Conservation (phyloP, 805 yeast species). For the Barnettozyma californica region DNA sequence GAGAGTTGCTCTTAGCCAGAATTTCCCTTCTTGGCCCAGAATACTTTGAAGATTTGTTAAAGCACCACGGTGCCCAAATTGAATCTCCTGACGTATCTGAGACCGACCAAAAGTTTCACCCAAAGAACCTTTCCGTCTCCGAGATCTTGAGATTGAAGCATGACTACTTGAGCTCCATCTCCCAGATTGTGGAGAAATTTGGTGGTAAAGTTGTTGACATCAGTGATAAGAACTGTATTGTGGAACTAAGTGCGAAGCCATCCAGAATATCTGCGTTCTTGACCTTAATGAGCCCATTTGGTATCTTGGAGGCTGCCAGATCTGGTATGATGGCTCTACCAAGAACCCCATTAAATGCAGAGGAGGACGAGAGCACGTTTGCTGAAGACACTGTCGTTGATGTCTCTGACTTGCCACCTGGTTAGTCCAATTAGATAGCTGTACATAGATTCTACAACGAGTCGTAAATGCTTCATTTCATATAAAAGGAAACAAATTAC, state of each 20-base stretch:
- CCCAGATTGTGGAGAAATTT: slow-evolving; percentile 74
- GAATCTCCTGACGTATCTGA: slow-evolving; percentile 13
- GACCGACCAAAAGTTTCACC: slow-evolving; percentile 55
- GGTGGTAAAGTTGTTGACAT: slow-evolving; percentile 93
- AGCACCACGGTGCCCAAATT: slow-evolving; percentile 53
- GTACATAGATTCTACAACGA: not conserved
- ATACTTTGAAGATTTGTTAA: slow-evolving; percentile 89
- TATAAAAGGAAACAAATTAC: too few species aligned
- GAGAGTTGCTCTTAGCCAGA: slow-evolving; percentile 89
- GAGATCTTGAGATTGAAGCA: slow-evolving; percentile 94
- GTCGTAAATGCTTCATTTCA: not conserved
- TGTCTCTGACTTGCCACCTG: slow-evolving; percentile 90
- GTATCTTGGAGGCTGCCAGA: slow-evolving; percentile 92
- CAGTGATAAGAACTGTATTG: slow-evolving; percentile 87
- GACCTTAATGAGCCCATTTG: slow-evolving; percentile 89
- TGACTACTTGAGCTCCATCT: slow-evolving; percentile 78
- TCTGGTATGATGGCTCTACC: slow-evolving; percentile 99
- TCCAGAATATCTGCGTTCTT: slow-evolving; percentile 81
- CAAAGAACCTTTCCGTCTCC: slow-evolving; percentile 81
- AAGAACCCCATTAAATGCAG: slow-evolving; percentile 60
- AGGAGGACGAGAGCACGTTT: slow-evolving; percentile 40
- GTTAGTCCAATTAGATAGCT: slow-evolving; percentile 39
- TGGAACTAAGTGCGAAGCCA: slow-evolving; percentile 93
- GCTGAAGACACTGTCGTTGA: slow-evolving; percentile 67
- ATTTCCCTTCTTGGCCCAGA: slow-evolving; percentile 96